Conservation (phyloP, 192 early-diverging fungal species). For the Entophlyctis luteolus region DNA sequence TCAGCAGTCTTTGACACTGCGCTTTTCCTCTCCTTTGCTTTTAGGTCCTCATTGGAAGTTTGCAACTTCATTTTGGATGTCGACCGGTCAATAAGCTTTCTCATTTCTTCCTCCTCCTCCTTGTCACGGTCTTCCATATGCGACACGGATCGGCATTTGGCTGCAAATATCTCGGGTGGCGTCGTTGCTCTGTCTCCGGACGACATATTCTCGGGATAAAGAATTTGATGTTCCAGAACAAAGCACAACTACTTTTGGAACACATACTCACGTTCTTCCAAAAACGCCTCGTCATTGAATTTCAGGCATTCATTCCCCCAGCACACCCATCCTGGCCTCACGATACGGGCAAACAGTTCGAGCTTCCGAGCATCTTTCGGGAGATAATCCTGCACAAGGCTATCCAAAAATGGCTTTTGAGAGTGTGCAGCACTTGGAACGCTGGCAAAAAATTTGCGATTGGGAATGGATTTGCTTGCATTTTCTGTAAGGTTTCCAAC, state of each 20-base stretch:
- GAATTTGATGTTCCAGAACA: background rate
- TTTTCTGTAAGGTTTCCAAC: background rate
- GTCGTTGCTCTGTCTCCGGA: constrained; percentile 12
- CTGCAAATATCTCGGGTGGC: constrained; percentile 27
- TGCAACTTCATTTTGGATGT: constrained; percentile 4
- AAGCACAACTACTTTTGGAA: background rate
- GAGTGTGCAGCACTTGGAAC: constrained; percentile 57
- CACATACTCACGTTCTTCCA: constrained; percentile 15
- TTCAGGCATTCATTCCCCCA: constrained; percentile 71
- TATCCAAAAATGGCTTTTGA: constrained; percentile 60
- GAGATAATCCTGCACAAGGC: constrained; percentile 30
- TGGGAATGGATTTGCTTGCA: constrained; percentile 11
- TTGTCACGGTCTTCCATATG: constrained; percentile 29
- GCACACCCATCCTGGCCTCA: constrained; percentile 50
- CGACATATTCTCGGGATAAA: background rate
- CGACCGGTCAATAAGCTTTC: background rate
- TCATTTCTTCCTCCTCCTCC: constrained; percentile 12
- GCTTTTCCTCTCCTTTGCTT: background rate
- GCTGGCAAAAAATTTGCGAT: constrained; percentile 42
- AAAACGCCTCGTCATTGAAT: constrained; percentile 46
- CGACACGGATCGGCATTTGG: constrained; percentile 21
- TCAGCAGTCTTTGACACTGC: no score
- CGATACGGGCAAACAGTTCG: constrained; percentile 66
- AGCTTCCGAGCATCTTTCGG: constrained; percentile 35
- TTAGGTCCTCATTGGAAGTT: constrained; percentile 16